Percentiles rank a stretch among this genome's conserved stretches.
Conservation (phyloP, 2,329 filamentous ascomycete genomes). For the Lizonia empirigonia region DNA sequence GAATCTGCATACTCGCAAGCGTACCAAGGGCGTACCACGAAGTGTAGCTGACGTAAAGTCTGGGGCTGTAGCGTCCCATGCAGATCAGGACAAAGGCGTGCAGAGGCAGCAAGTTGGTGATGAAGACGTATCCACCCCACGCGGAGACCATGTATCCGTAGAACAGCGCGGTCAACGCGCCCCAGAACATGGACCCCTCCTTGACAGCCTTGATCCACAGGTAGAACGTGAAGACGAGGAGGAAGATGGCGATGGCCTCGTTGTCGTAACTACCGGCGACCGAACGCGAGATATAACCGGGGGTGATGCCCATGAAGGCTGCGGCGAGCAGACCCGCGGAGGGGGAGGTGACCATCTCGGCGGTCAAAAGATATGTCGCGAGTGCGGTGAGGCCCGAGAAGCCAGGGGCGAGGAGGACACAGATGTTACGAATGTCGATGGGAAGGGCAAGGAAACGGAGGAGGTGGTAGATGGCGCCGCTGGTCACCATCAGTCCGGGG, state of each 20-base stretch:
- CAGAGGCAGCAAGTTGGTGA: slow-evolving; percentile 93
- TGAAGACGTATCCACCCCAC: slow-evolving; percentile 99
- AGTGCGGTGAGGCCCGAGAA: slow-evolving; percentile 94
- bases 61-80: slow-evolving; percentile 95
- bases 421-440: slow-evolving; percentile 98
- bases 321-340: slow-evolving; percentile 95
- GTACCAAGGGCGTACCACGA: slow-evolving; percentile 98
- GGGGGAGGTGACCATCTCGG: slow-evolving; percentile 94
- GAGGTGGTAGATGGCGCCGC: slow-evolving; percentile 92
- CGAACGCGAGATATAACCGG: slow-evolving; percentile 96
- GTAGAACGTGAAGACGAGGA: slow-evolving; percentile 97
- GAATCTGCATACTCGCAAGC: slow-evolving; percentile 98
- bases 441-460: slow-evolving; percentile 88
- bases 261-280: slow-evolving; percentile 99
- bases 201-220: slow-evolving; percentile 99
- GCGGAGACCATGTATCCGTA: slow-evolving; percentile 99
- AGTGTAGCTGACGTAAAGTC: slow-evolving; percentile 94
- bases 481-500: slow-evolving; percentile 98
- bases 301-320: slow-evolving; percentile 94
- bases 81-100: slow-evolving; percentile 92
- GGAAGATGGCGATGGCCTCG: slow-evolving; percentile 98
- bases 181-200: slow-evolving; percentile 95
- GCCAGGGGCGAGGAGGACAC: slow-evolving; percentile 90
- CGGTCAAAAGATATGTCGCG: slow-evolving; percentile 92
- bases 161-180: slow-evolving; percentile 89